Percentiles rank a stretch among this genome's conserved stretches.
Conservation (phyloP, 176 grass and related monocot species). For the Musa acuminata region DNA sequence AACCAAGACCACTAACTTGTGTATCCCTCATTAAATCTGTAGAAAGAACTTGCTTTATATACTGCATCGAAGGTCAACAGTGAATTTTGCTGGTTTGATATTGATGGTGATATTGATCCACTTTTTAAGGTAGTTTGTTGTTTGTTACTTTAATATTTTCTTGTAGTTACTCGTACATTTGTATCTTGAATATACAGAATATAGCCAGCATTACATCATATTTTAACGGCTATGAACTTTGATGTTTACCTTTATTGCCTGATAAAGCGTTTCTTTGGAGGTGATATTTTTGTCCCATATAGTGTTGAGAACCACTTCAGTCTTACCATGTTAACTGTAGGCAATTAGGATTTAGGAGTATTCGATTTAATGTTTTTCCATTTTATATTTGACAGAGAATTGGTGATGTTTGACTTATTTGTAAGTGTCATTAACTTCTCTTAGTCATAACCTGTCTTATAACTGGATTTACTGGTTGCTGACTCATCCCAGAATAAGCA, state of each 20-base stretch:
- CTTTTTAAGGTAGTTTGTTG: conserved; percentile 69
- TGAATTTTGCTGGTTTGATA: conserved; percentile 97
- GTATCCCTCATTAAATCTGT: conserved; percentile 9
- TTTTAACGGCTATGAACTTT: not conserved
- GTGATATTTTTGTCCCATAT: not conserved
- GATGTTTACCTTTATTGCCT: no score
- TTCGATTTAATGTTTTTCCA: not conserved
- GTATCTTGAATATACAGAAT: conserved; percentile 6
- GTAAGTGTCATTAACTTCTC: not conserved
- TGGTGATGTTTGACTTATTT: not conserved
- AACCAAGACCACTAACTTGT: not conserved
- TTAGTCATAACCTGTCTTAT: not conserved
- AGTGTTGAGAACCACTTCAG: not conserved
- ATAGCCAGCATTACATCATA: not conserved
- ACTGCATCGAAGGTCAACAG: conserved; percentile 91
- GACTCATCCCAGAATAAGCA: not conserved
- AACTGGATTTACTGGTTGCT: not conserved
- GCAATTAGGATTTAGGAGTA: not conserved
- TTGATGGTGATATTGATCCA: conserved; percentile 93
- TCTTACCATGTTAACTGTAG: not conserved
- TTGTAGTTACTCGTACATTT: conserved; percentile 20
- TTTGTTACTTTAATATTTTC: conserved; percentile 11
- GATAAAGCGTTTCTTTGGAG: no score
- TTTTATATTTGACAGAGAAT: not conserved
- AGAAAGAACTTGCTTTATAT: conserved; percentile 99